Evolutionary conservation across 2,329 filamentous ascomycete species (phyloP).

Genomic region (Xylaria hypoxylon): DNA sequence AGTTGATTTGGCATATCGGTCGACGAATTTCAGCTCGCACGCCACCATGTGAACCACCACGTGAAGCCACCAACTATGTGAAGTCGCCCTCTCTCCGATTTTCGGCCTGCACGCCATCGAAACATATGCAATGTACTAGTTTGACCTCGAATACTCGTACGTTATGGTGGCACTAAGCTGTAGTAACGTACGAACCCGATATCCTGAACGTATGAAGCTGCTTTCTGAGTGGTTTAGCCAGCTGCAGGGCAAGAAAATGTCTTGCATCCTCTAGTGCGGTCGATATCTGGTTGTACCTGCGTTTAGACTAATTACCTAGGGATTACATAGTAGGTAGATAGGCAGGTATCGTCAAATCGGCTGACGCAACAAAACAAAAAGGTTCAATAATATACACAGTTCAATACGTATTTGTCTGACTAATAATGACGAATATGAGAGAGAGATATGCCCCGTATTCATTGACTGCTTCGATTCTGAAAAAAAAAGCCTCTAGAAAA

Average conservation of each 20-base stretch:
- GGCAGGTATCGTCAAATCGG: constrained; percentile 3
- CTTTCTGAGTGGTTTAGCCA: constrained; percentile 22
- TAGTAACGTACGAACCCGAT: constrained; percentile 2
- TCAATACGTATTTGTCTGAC: background rate
- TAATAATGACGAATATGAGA: constrained; percentile 8
- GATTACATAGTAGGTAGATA: too few relatives aligned
- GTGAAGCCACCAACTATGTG: background rate
- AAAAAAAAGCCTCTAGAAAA: too few relatives aligned
- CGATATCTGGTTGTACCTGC: background rate
- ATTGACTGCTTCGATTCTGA: too few relatives aligned
- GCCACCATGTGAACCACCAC: background rate
- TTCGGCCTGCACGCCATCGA: constrained; percentile 4
- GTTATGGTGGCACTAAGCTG: constrained; percentile 18
- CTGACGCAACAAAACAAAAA: constrained; percentile 18
- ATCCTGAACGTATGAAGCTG: constrained; percentile 10
- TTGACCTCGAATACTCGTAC: constrained; percentile 7
- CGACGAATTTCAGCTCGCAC: constrained; percentile 18
- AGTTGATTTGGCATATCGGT: background rate
- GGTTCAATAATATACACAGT: constrained; percentile 32
- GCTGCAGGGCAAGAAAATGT: constrained; percentile 25
- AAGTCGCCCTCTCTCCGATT: constrained; percentile 3
- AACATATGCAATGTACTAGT: constrained; percentile 6
- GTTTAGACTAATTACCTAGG: too few relatives aligned
- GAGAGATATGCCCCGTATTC: background rate
- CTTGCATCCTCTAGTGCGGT: constrained; percentile 25